Evolutionary conservation across 345 rosid species (phyloP), one percentile per base, ranked within the genome.

Genomic region (Hibiscus syriacus): DNA sequence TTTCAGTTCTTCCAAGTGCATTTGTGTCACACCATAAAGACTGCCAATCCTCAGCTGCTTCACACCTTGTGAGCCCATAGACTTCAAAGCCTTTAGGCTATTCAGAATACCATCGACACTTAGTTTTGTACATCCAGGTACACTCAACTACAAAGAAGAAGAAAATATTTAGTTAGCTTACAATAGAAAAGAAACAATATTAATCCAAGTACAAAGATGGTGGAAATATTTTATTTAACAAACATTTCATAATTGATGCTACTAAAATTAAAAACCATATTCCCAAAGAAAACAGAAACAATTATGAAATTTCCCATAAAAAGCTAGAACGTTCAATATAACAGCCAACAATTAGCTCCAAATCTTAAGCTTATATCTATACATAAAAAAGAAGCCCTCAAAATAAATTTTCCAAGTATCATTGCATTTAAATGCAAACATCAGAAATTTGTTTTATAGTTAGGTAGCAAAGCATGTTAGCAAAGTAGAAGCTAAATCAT

Each of bases 111-210:
- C 89, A 67, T 85, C 81, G 5, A 88, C 80, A 54, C 82, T 86
- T 69, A 94, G 84, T 73, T 86, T 86, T 71, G 92, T 81, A 73
- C 98, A 94, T 71, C 92, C 99, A 73, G 98, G 86, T 55, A 95
- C 92, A 74, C 89, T 81, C 67, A 92, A 76, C 99, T 95, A 85
- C 55, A 74, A 71, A 17, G 65, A 14, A 70, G 29, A 16, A 12
- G 29, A n/a, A 13, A n/a, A 27, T 23, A 25, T 67, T 72, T 62
- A 76, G 63, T 45, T 26, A 43, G 64, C 30, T 59, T 69, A 23
- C 5, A n/a, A 32, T 32, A 36, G 20, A 30, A 64, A 59, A 46
- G 39, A 2, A 48, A 64, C 8, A 4, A 0, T 0, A 43, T 1
- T 23, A 41, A 26, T 26, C 20, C 2, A 26, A 61, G 32, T 29